Evolutionary conservation across 1,139 yeast genomes (phyloP).

Genomic region (Citeromyces siamensis): DNA sequence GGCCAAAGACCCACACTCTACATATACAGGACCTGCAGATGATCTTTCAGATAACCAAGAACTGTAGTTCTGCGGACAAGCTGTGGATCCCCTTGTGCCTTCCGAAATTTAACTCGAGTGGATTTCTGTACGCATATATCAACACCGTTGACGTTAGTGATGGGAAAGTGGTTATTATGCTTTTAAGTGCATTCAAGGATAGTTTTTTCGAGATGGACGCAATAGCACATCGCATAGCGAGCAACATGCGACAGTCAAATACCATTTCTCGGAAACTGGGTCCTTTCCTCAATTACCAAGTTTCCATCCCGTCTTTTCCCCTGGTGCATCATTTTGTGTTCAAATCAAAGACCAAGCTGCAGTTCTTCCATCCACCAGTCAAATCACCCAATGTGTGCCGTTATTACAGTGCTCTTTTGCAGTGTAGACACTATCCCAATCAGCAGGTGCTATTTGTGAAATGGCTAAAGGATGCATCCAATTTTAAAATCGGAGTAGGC

Average conservation of each 20-base stretch:
- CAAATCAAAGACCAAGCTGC: slow-evolving; percentile 54
- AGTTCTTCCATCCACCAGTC: slow-evolving; percentile 25
- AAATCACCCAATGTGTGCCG: neutral
- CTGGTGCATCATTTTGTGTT: slow-evolving; percentile 69
- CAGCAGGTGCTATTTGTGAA: slow-evolving; percentile 13
- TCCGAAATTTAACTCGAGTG: slow-evolving; percentile 81
- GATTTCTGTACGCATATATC: slow-evolving; percentile 76
- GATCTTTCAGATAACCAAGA: slow-evolving; percentile 48
- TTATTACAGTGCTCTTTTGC: slow-evolving; percentile 4
- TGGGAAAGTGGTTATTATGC: slow-evolving; percentile 42
- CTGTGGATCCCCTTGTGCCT: slow-evolving; percentile 91
- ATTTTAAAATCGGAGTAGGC: slow-evolving; percentile 32
- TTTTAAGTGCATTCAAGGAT: slow-evolving; percentile 76
- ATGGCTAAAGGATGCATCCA: slow-evolving; percentile 23
- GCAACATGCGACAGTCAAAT: slow-evolving; percentile 21
- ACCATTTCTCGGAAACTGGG: slow-evolving; percentile 16
- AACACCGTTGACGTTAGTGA: slow-evolving; percentile 9
- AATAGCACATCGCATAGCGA: slow-evolving; percentile 40
- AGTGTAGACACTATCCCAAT: slow-evolving; percentile 4
- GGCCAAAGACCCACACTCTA: slow-evolving; percentile 52
- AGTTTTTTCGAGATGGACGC: slow-evolving; percentile 66
- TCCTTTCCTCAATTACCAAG: slow-evolving; percentile 10
- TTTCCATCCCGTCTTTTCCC: slow-evolving; percentile 29
- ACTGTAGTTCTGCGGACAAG: slow-evolving; percentile 42
- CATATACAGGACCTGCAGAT: slow-evolving; percentile 63